Evolutionary conservation across 345 rosid genomes (phyloP), one percentile per base, ranked within the genome.

Genomic region (Eutrema heterophyllum): DNA sequence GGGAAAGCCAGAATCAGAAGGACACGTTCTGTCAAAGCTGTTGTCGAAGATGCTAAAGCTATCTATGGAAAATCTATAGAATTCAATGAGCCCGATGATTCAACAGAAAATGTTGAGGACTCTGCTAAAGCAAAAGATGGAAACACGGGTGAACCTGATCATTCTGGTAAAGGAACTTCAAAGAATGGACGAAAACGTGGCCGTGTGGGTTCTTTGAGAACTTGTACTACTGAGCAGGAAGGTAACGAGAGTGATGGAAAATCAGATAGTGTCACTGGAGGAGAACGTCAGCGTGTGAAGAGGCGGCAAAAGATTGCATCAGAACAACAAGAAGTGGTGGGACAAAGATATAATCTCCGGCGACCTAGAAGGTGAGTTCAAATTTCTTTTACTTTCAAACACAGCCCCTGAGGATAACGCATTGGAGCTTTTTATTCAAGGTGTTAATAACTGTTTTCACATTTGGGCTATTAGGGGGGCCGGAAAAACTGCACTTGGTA

Each of bases 1-100:
- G 83, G 87, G 78, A 84, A 78, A 79, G 57, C 86, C 30, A 85
- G 85, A 78, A 73, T 83, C 57, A 80, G 74, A 68, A 87, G 93
- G 80, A 86, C 88, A 27, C 89, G 86, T 39, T 74, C 97, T 58
- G 86, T 91, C 63, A 95, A 91, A 83, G 90, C 80, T 43, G 92
- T 86, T 80, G 96, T 89, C 2, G 81, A 84, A 72, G 99, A 91
- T 53, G 96, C 88, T 4, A 85, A 88, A 72, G 83, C 84, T 57
- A 73, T 91, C 59, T 82, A 86, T 72, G 97, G 96, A 57, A 84
- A 82, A 63, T 83, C 84, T 44, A 40, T 86, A 21, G 84, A 84
- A 36, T 32, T 62, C 51, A 79, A 70, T 67, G 91, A 90, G 39
- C 72, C 80, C 5, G 84, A 70, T 61, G 81, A 71, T 69, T 63